Conservation (phyloP, 1,139 yeast species). For the Saccharomyces hybrid region DNA sequence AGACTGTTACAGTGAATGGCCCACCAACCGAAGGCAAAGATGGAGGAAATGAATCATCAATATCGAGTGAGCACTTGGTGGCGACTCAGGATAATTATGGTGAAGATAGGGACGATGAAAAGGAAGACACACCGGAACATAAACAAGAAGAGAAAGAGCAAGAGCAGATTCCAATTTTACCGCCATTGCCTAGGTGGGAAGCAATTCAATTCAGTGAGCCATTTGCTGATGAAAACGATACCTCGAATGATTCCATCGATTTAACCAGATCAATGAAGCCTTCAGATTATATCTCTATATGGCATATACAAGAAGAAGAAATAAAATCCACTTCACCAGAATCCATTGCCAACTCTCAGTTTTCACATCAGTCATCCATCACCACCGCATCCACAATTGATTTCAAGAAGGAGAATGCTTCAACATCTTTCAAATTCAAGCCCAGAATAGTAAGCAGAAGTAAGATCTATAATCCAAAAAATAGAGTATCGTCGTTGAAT, state of each 20-base stretch:
- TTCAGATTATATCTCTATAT: slow-evolving; percentile 25
- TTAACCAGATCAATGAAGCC: slow-evolving; percentile 36
- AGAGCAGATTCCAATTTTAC: slow-evolving; percentile 7
- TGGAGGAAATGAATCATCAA: not conserved
- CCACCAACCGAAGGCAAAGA: no score
- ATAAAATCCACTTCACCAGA: slow-evolving; percentile 27
- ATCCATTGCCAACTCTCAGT: slow-evolving; percentile 23
- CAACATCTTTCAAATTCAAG: slow-evolving; percentile 11
- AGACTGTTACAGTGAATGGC: not conserved
- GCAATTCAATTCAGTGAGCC: slow-evolving; percentile 23
- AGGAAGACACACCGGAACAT: not conserved
- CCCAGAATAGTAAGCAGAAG: slow-evolving; percentile 16
- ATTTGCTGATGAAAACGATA: slow-evolving; percentile 20
- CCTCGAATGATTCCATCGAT: slow-evolving; percentile 41
- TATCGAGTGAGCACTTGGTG: not conserved
- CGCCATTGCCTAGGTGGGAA: slow-evolving; percentile 15
- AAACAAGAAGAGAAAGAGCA: not conserved
- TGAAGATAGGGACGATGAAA: not conserved
- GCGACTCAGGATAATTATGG: not conserved
- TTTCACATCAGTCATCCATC: slow-evolving; percentile 16
- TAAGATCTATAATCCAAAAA: slow-evolving; percentile 8
- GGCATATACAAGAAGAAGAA: slow-evolving; percentile 34
- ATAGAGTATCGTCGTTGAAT: not conserved
- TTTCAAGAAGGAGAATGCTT: not conserved
- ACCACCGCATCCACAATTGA: slow-evolving; percentile 12